Conservation (phyloP, 2,329 filamentous ascomycete genomes). For the Exophiala xenobiotica region DNA sequence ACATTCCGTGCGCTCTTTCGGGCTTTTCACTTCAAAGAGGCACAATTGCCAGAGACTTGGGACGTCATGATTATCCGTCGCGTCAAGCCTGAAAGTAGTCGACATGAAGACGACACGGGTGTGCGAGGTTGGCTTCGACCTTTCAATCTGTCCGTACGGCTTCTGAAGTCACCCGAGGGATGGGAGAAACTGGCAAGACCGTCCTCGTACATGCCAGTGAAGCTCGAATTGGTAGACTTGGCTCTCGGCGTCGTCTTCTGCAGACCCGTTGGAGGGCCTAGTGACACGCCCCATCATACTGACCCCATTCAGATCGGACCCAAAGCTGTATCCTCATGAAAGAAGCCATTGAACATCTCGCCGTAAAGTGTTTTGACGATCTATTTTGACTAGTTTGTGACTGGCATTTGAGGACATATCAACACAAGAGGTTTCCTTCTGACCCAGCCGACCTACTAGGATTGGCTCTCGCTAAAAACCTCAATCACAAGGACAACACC, state of each 20-base stretch:
- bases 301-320: slow-evolving; percentile 13
- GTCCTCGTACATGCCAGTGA: slow-evolving; percentile 23
- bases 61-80: slow-evolving; percentile 20
- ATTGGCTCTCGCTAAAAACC: too few species aligned
- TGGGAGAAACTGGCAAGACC: slow-evolving; percentile 19
- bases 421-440: too few species aligned
- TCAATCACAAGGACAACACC: too few species aligned
- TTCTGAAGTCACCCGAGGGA: slow-evolving; percentile 14
- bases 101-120: slow-evolving; percentile 13
- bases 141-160: slow-evolving; percentile 9
- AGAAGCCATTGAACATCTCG: too few species aligned
- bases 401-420: too few species aligned
- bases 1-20: slow-evolving; percentile 55
- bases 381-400: too few species aligned
- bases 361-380: too few species aligned
- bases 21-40: slow-evolving; percentile 57
- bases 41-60: slow-evolving; percentile 46
- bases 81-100: not conserved
- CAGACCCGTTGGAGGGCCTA: slow-evolving; percentile 15
- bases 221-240: slow-evolving; percentile 23
- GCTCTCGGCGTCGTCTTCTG: slow-evolving; percentile 2
- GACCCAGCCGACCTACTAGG: too few species aligned
- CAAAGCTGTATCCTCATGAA: not conserved
- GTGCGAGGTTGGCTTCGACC: slow-evolving; percentile 19
- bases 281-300: slow-evolving; percentile 6